Conservation (phyloP, 106 monocot genomes). For the Narthecium ossifragum region DNA sequence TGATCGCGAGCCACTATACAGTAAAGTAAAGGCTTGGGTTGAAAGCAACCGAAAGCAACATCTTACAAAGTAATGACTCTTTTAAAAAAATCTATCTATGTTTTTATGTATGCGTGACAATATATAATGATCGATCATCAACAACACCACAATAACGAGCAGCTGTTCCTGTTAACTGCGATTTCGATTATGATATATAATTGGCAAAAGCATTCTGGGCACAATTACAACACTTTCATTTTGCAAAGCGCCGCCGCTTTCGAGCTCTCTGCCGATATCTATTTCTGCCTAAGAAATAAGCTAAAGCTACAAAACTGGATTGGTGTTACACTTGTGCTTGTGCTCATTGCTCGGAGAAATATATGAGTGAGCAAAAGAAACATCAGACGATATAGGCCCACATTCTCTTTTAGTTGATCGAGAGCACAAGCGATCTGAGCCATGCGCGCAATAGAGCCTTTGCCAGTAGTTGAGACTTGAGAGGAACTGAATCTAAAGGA, state of each 20-base stretch:
- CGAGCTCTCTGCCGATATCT: neutral
- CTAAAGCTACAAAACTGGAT: conserved; percentile 2
- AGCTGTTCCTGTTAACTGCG: too few species aligned
- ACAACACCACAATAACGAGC: too few species aligned
- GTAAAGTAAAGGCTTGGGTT: too few species aligned
- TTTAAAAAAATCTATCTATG: too few species aligned
- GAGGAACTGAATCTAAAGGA: conserved; percentile 11
- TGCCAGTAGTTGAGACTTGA: conserved; percentile 2
- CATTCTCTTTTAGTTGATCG: neutral
- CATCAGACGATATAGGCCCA: neutral
- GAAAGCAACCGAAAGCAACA: too few species aligned
- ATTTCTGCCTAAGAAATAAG: neutral
- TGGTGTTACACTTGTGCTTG: neutral
- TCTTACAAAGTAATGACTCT: too few species aligned
- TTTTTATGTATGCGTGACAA: too few species aligned
- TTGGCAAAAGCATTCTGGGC: neutral
- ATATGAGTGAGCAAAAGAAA: too few species aligned
- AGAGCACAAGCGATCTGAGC: conserved; percentile 27
- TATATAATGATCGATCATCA: too few species aligned
- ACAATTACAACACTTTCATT: neutral
- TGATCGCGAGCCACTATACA: too few species aligned
- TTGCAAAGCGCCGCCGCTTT: neutral
- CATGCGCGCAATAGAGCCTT: conserved; percentile 3
- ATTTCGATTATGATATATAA: neutral
- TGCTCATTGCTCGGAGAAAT: neutral